Conservation (phyloP, 2,329 filamentous ascomycete species). For the Colletotrichum cuscutae region DNA sequence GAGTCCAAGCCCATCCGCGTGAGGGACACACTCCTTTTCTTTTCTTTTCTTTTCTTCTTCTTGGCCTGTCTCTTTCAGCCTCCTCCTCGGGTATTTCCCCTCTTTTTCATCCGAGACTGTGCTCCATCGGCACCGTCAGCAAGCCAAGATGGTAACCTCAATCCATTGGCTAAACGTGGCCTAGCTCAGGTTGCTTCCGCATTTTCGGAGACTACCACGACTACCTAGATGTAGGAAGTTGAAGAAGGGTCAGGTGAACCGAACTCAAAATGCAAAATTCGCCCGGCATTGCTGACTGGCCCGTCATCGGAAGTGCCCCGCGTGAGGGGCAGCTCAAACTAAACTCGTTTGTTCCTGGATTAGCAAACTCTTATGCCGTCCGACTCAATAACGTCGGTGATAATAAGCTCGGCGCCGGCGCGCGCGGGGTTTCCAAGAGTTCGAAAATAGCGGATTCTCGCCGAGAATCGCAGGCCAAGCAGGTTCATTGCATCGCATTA, state of each 20-base stretch:
- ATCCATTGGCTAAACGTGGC: neutral
- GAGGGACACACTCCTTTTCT: neutral
- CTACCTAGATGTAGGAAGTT: neutral
- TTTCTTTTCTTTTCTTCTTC: neutral
- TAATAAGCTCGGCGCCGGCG: neutral
- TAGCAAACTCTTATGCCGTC: neutral
- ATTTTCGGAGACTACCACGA: neutral
- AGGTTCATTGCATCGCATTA: neutral
- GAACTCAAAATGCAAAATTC: neutral
- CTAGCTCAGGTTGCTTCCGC: neutral
- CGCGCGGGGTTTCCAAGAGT: no score
- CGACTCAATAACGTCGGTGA: neutral
- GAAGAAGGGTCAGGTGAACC: neutral
- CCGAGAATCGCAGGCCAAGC: neutral
- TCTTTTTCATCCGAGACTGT: constrained; percentile 9
- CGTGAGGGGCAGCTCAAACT: neutral
- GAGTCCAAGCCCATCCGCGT: neutral
- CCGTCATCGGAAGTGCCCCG: neutral
- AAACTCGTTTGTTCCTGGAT: constrained; percentile 10
- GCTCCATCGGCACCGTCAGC: neutral
- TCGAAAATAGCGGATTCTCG: neutral
- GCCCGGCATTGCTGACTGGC: neutral
- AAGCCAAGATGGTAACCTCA: neutral
- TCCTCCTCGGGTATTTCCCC: neutral
- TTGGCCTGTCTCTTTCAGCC: neutral